A percentile compares a stretch with the other conserved stretches of the same genome.
Conservation (phyloP, 2,329 filamentous ascomycete genomes). For the Alternaria brassicicola region DNA sequence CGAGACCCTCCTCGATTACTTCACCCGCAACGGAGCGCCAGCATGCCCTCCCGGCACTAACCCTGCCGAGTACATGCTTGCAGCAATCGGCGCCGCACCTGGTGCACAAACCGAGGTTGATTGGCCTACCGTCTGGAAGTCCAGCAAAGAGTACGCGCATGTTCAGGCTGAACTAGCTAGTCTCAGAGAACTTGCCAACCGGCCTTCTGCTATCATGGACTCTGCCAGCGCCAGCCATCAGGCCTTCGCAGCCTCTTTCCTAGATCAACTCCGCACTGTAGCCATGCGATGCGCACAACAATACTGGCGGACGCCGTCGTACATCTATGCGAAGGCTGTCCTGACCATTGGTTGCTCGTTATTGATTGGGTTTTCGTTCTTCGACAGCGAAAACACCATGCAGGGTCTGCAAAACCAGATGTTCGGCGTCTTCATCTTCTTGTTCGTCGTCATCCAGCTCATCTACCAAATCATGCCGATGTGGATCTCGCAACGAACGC, state of each 20-base stretch:
- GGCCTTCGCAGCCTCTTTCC: conserved; percentile 54
- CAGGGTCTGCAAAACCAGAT: conserved; percentile 55
- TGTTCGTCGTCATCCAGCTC: conserved; percentile 49
- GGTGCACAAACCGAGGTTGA: conserved; percentile 39
- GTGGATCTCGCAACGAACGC: conserved; percentile 61
- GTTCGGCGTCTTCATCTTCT: conserved; percentile 60
- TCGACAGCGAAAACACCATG: conserved; percentile 41
- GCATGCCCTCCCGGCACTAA: conserved; percentile 70
- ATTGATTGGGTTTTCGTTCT: conserved; percentile 52
- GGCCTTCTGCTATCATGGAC: conserved; percentile 37
- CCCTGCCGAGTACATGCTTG: conserved; percentile 78
- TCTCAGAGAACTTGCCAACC: conserved; percentile 46
- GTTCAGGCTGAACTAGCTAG: conserved; percentile 49
- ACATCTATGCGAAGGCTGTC: conserved; percentile 48
- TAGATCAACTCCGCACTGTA: conserved; percentile 42
- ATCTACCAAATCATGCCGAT: conserved; percentile 60
- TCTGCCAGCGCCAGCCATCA: conserved; percentile 53
- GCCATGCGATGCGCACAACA: conserved; percentile 54
- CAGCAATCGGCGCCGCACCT: conserved; percentile 47
- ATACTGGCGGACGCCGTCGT: conserved; percentile 55
- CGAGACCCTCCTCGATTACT: conserved; percentile 69
- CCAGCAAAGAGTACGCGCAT: conserved; percentile 23
- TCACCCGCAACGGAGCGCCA: conserved; percentile 71
- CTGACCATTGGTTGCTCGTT: conserved; percentile 38
- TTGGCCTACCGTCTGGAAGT: conserved; percentile 52